Percentiles rank a stretch among this genome's conserved stretches.
Evolutionary conservation across 2,329 filamentous ascomycete genomes (phyloP).

Genomic region (Helicocarpus griseus): DNA sequence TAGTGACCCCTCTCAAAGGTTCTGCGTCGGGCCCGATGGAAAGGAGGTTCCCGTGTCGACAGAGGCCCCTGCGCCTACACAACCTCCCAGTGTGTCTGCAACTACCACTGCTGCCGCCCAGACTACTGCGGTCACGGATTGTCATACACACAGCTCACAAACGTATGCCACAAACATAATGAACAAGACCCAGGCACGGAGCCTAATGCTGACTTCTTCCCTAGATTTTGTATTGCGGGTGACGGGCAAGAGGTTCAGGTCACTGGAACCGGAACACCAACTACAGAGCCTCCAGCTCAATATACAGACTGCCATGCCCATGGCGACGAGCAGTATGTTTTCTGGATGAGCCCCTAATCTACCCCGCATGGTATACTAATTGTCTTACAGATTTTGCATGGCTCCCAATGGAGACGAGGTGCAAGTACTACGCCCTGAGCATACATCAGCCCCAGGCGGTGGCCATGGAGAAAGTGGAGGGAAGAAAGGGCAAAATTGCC

Average conservation of each 20-base stretch:
- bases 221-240: slow-evolving; percentile 26
- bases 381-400: slow-evolving; percentile 49
- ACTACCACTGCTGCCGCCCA: slow-evolving; percentile 22
- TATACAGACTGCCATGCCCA: slow-evolving; percentile 60
- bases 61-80: slow-evolving; percentile 13
- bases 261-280: slow-evolving; percentile 41
- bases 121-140: slow-evolving; percentile 42
- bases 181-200: neutral
- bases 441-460: slow-evolving; percentile 18
- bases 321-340: slow-evolving; percentile 45
- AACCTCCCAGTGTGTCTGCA: slow-evolving; percentile 16
- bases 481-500: slow-evolving; percentile 42
- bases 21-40: slow-evolving; percentile 22
- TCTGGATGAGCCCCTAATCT: neutral
- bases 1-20: slow-evolving; percentile 8
- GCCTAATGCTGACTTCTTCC: neutral
- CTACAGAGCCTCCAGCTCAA: slow-evolving; percentile 46
- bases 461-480: slow-evolving; percentile 23
- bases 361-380: slow-evolving; percentile 1
- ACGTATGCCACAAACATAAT: slow-evolving; percentile 25
- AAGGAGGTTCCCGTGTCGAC: slow-evolving; percentile 18
- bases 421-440: slow-evolving; percentile 35
- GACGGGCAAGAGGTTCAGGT: slow-evolving; percentile 29
- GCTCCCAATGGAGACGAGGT: slow-evolving; percentile 52
- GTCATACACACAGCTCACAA: slow-evolving; percentile 39